A percentile compares a stretch with the other conserved stretches of the same genome.
Evolutionary conservation across 345 rosid genomes (phyloP).

Genomic region (Aquilaria malaccensis): DNA sequence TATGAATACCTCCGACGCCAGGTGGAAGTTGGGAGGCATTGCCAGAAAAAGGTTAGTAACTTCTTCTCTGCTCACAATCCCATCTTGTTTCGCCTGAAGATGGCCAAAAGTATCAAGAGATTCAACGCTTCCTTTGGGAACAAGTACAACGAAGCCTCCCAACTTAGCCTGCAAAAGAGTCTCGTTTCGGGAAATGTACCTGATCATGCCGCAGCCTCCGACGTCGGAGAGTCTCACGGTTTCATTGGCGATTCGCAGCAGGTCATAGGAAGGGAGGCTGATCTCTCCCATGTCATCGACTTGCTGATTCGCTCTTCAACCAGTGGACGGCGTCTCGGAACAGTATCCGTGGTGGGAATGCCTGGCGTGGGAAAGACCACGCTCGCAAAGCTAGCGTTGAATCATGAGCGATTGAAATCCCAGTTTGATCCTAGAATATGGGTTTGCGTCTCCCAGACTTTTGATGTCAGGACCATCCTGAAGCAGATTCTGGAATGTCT

Average conservation of each 20-base stretch:
- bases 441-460: conserved; percentile 12
- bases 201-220: background rate
- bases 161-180: conserved; percentile 1
- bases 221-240: background rate
- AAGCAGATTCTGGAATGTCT: conserved; percentile 7
- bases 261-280: conserved; percentile 14
- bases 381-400: conserved; percentile 7
- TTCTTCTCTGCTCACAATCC: conserved; percentile 7
- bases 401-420: background rate
- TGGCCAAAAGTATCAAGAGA: conserved; percentile 2
- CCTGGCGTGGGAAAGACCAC: conserved; percentile 23
- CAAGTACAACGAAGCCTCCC: background rate
- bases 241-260: background rate
- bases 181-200: no score
- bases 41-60: conserved; percentile 3
- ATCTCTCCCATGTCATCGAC: conserved; percentile 5
- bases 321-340: background rate
- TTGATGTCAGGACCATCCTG: conserved; percentile 3
- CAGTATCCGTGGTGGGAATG: conserved; percentile 19
- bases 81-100: background rate
- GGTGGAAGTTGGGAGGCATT: background rate
- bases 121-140: background rate
- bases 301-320: background rate
- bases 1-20: conserved; percentile 4
- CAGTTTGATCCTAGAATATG: conserved; percentile 8